Evolutionary conservation across 139 green algal genomes (phyloP), one percentile per base, ranked within the genome.

Genomic region (Chlorella vulgaris): DNA sequence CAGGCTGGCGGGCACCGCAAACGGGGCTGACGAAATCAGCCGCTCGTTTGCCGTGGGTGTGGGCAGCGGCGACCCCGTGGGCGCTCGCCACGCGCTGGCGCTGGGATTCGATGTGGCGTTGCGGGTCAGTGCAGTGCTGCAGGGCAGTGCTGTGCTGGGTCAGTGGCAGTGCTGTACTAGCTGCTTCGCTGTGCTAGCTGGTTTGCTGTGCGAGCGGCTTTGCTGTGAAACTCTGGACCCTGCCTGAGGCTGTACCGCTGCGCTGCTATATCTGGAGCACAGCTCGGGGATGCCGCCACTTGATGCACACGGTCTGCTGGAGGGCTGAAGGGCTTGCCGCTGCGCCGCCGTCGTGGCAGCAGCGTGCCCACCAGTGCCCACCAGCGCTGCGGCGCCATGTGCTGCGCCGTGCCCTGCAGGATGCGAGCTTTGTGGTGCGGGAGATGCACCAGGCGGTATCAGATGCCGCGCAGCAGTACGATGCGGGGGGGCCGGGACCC

Each of bases 81-180:
- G 91, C 31, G 91, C 91, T 19, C 81, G 93, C 21, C 93, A 96
- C 75, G 90, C 93, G 19, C 70, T 95, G 58, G 93, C 92, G 0
- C 69, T 96, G 69, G 91, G 86, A 26, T 82, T 85, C 1, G 69
- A 89, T 10, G 86, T 89, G 36, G 91, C 89, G 0, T 76, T 81
- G 3, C 85, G 90, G 74, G 78, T 85, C 61, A 69, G 62, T 36
- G 6, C 21, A 24, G 29, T 39, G 4, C 7, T 38, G 62, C 29
- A 7, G 26, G 10, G 31, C 3, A n/a, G n/a, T n/a, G n/a, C n/a
- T n/a, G n/a, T n/a, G 2, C 29, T 68, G 61, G 47, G 47, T n/a
- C n/a, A n/a, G n/a, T n/a, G n/a, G n/a, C n/a, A n/a, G n/a, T n/a
- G n/a, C n/a, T n/a, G n/a, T n/a, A n/a, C n/a, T n/a, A n/a, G n/a